Evolutionary conservation across 2,329 filamentous ascomycete species (phyloP), one percentile per base, ranked within the genome.

Genomic region (Zasmidium cellare): DNA sequence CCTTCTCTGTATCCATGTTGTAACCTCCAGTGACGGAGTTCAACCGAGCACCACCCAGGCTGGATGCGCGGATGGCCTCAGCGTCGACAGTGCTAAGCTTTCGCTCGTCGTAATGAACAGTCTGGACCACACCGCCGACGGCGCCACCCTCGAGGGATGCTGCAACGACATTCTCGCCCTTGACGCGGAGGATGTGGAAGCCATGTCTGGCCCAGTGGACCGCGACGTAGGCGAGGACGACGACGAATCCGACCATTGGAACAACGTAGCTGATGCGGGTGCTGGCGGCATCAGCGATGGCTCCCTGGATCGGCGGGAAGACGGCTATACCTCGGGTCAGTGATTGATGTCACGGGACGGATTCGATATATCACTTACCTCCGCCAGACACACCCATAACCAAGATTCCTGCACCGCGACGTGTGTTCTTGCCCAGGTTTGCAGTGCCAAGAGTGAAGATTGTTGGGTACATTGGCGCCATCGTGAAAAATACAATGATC

Each of bases 261-360:
- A 79, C 76, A 22, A 79, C 55, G 66, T 78, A 79, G 14, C 75
- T 77, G 66, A 77, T 76, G 3, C 75, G 65, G 23, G 75, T 79
- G 54, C 64, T 68, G 46, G 67, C 72, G 5, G 72, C 64, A 59
- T 77, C 75, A 44, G 75, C 76, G 46, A 78, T 69, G 52, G 72
- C 73, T 55, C 71, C 72, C 16, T 57, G 55, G 12, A 53, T 53
- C 9, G 55, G 55, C 2, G 55, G 49, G 38, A 57, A 57, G 12
- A 57, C 55, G 35, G 55, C 55, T 14, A 22, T 22, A 9, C 9
- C 9, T 11, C 19, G 11, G 11, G 19, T 47, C 45, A 47, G 45
- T 18, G 9, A 22, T 47, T 7, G 3, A 19, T 11, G 3, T 3
- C 3, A 22, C 9, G 19, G 5, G n/a, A 5, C 20, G 9, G 6